Percentiles rank a stretch among this genome's conserved stretches.
These are phyloP conservation scores for Eucalyptus curtisii DNA, from an alignment of 345 rosid genomes.

Conservation along the genomic window DNA sequence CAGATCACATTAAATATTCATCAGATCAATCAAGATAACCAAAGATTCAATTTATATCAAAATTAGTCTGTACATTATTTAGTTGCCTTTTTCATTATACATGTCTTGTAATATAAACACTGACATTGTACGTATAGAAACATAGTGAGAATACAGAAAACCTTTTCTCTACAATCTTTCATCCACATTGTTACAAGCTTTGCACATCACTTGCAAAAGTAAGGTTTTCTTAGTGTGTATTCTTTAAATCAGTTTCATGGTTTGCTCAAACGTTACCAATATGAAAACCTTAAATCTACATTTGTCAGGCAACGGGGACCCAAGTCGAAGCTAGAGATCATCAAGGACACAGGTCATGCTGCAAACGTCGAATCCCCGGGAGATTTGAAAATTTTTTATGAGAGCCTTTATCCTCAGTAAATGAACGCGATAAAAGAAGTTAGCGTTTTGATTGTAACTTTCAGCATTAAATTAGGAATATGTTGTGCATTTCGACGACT, in stretches of 20 bases:
- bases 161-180: too few species aligned
- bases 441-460: not conserved
- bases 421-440: not conserved
- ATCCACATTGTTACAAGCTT: not conserved
- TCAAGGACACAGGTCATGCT: constrained; percentile 62
- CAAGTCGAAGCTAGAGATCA: constrained; percentile 48
- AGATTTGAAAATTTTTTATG: constrained; percentile 28
- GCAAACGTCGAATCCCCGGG: constrained; percentile 56
- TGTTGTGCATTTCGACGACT: not conserved
- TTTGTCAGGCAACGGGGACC: constrained; percentile 33
- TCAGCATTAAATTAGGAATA: not conserved
- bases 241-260: not conserved
- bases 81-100: too few species aligned
- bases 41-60: too few species aligned
- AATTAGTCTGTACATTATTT: too few species aligned
- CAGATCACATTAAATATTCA: too few species aligned
- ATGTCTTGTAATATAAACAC: too few species aligned
- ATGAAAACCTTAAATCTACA: not conserved
- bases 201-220: constrained; percentile 57
- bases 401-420: constrained; percentile 31
- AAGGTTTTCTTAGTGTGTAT: not conserved
- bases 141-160: too few species aligned
- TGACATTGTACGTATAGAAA: too few species aligned
- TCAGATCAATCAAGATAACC: too few species aligned
- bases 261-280: not conserved